Conservation (phyloP, 1,139 yeast species). For the Geotrichum aggregatum region DNA sequence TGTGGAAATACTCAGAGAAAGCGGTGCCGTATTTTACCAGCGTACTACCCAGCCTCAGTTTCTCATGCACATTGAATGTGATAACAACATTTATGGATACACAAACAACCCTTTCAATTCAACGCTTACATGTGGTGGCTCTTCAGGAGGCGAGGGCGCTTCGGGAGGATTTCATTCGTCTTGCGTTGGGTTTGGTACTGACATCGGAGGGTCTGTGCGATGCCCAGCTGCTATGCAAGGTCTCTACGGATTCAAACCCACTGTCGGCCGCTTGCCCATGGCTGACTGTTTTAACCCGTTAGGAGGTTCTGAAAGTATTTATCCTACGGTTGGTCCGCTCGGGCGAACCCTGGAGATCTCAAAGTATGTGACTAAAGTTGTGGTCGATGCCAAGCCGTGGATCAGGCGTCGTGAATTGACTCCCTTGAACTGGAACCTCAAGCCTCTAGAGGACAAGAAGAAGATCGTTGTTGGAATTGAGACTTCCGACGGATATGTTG, state of each 20-base stretch:
- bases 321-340: slow-evolving; percentile 47
- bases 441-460: slow-evolving; percentile 34
- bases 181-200: slow-evolving; percentile 55
- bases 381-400: slow-evolving; percentile 57
- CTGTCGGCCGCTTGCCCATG: slow-evolving; percentile 46
- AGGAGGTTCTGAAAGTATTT: slow-evolving; percentile 43
- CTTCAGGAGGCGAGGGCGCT: slow-evolving; percentile 63
- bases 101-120: slow-evolving; percentile 49
- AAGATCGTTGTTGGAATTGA: slow-evolving; percentile 39
- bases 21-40: slow-evolving; percentile 54
- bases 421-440: slow-evolving; percentile 48
- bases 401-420: slow-evolving; percentile 47
- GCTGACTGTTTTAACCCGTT: slow-evolving; percentile 43
- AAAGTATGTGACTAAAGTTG: slow-evolving; percentile 51
- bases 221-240: slow-evolving; percentile 56
- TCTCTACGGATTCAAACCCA: slow-evolving; percentile 52
- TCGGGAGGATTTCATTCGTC: slow-evolving; percentile 50
- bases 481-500: slow-evolving; percentile 37
- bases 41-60: slow-evolving; percentile 60
- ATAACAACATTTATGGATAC: slow-evolving; percentile 46
- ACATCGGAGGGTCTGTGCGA: slow-evolving; percentile 61
- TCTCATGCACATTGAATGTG: slow-evolving; percentile 51
- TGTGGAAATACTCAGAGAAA: slow-evolving; percentile 43
- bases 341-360: slow-evolving; percentile 52
- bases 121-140: slow-evolving; percentile 51